Percentiles rank a stretch among this genome's conserved stretches.
phyloP scores from a whole-genome alignment of 176 grass and related monocot species.

The Alopecurus myosuroides region DNA sequence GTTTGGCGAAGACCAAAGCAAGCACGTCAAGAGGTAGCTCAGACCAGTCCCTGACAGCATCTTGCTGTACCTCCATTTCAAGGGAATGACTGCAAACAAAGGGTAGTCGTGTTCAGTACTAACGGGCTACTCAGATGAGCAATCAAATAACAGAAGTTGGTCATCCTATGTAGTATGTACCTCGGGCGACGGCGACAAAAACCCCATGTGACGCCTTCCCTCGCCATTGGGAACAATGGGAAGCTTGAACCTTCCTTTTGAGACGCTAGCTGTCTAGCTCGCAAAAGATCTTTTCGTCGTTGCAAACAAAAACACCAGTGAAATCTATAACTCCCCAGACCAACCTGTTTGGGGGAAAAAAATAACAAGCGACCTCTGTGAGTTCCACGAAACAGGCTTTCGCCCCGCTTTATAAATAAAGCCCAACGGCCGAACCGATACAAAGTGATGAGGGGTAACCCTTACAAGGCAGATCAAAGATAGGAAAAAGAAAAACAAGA shows the following conservation, averaged over 20 bases:
- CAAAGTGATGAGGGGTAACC: too few relatives aligned
- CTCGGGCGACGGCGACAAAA: neutral
- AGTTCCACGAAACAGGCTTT: too few relatives aligned
- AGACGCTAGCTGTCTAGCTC: neutral
- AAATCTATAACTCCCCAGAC: neutral
- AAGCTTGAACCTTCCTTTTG: neutral
- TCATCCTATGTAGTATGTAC: neutral
- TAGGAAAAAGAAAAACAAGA: too few relatives aligned
- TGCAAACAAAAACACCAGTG: neutral
- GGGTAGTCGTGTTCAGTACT: neutral
- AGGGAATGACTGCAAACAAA: neutral
- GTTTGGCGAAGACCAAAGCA: neutral
- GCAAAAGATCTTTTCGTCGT: neutral
- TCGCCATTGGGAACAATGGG: neutral
- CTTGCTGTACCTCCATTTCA: neutral
- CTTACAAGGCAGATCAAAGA: too few relatives aligned
- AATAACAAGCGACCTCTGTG: neutral
- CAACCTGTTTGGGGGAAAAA: neutral
- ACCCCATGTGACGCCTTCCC: neutral
- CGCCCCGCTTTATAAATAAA: too few relatives aligned
- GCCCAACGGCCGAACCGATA: too few relatives aligned
- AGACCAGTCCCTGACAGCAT: neutral
- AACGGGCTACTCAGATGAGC: neutral
- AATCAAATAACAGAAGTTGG: neutral
- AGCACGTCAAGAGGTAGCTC: conserved; percentile 4